These are phyloP conservation scores for Euclidium syriacum DNA, from an alignment of 345 rosid species.

Conservation along the genomic window DNA sequence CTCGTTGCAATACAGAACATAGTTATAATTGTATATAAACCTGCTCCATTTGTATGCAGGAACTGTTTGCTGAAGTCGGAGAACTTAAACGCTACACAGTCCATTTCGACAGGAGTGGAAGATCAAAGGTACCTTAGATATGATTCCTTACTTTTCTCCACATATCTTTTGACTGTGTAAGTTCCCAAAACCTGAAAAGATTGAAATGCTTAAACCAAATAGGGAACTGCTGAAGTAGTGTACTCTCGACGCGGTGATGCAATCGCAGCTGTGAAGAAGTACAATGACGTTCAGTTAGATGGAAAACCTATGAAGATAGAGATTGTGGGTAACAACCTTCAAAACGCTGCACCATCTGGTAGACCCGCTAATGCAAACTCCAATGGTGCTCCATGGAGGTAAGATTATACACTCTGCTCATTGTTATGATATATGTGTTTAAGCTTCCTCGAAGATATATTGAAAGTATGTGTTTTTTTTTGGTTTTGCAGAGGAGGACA, in stretches of 20 bases:
- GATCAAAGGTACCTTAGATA: slow-evolving; percentile 80
- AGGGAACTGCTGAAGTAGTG: slow-evolving; percentile 97
- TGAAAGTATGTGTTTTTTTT: slow-evolving; percentile 4
- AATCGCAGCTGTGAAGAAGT: slow-evolving; percentile 78
- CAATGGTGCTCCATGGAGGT: slow-evolving; percentile 58
- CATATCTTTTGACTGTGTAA: not conserved
- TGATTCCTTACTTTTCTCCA: slow-evolving; percentile 19
- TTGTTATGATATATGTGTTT: not conserved
- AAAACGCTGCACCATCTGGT: slow-evolving; percentile 41
- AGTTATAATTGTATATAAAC: not conserved
- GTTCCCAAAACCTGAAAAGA: not conserved
- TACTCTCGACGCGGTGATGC: slow-evolving; percentile 74
- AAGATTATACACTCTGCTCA: not conserved
- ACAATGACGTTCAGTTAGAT: slow-evolving; percentile 91
- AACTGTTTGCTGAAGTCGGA: slow-evolving; percentile 84
- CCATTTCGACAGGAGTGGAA: slow-evolving; percentile 90
- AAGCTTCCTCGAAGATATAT: not conserved
- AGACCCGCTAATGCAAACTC: slow-evolving; percentile 34
- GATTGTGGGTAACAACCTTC: slow-evolving; percentile 69
- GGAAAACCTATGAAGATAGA: slow-evolving; percentile 96
- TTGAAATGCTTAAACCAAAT: slow-evolving; percentile 33
- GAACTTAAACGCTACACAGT: slow-evolving; percentile 78
- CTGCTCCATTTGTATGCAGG: slow-evolving; percentile 37
- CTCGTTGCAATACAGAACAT: not conserved
- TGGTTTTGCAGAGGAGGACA: slow-evolving; percentile 24